A percentile compares a stretch with the other conserved stretches of the same genome.
Conservation (phyloP, 2,329 filamentous ascomycete genomes). For the Tolypocladium paradoxum region DNA sequence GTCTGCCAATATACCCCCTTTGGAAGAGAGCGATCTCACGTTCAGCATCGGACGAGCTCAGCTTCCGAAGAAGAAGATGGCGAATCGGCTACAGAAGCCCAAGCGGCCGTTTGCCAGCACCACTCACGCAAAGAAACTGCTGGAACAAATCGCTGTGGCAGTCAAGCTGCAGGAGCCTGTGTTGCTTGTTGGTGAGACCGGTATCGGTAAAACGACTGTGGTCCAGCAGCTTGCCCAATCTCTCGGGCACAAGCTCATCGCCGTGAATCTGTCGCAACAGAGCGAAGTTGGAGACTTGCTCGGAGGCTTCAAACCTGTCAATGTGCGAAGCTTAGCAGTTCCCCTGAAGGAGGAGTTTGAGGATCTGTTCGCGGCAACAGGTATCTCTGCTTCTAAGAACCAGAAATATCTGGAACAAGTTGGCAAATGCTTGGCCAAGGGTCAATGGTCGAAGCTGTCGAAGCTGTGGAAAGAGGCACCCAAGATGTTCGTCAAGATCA, state of each 20-base stretch:
- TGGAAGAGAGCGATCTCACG: constrained; percentile 47
- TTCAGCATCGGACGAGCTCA: constrained; percentile 57
- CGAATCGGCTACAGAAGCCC: constrained; percentile 38
- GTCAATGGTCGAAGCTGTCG: constrained; percentile 78
- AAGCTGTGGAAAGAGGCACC: constrained; percentile 84
- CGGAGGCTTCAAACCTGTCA: constrained; percentile 94
- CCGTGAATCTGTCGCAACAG: constrained; percentile 95
- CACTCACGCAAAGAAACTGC: constrained; percentile 67
- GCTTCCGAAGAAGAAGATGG: constrained; percentile 45
- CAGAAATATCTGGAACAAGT: constrained; percentile 75
- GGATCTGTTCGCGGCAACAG: constrained; percentile 72
- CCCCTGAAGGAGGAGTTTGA: constrained; percentile 92
- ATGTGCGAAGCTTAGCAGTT: constrained; percentile 74
- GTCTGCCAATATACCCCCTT: constrained; percentile 57
- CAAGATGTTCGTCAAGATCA: constrained; percentile 69
- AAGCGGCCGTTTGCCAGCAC: constrained; percentile 77
- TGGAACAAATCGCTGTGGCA: constrained; percentile 81
- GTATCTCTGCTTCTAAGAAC: constrained; percentile 80
- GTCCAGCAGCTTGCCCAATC: constrained; percentile 84
- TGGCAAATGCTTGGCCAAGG: constrained; percentile 65
- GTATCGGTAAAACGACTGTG: constrained; percentile 94
- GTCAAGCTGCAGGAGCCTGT: constrained; percentile 80
- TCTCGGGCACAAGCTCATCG: constrained; percentile 76
- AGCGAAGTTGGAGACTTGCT: constrained; percentile 94
- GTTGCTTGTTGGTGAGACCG: constrained; percentile 93